A percentile compares a stretch with the other conserved stretches of the same genome.
phyloP scores from a whole-genome alignment of 2,329 filamentous ascomycete genomes.

The Ascochyta clinopodiicola region DNA sequence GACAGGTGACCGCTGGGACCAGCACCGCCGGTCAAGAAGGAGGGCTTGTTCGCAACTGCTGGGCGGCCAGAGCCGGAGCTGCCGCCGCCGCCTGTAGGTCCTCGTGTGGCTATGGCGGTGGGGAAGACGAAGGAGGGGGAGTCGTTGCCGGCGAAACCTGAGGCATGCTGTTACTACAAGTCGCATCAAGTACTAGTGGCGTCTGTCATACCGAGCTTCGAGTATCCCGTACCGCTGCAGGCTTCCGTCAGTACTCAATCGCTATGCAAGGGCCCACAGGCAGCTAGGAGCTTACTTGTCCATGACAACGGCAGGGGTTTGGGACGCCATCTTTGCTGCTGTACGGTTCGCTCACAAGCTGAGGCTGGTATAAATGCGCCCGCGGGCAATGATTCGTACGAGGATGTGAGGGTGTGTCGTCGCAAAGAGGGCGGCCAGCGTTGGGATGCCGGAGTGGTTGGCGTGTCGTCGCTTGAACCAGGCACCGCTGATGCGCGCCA shows the following conservation, averaged over 20 bases:
- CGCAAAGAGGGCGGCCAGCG: constrained; percentile 15
- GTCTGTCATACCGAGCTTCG: constrained; percentile 82
- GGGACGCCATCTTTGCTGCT: constrained; percentile 78
- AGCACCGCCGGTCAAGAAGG: constrained; percentile 89
- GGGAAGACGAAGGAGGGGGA: constrained; percentile 99
- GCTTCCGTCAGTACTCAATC: constrained; percentile 49
- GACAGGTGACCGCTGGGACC: constrained; percentile 83
- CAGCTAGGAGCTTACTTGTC: constrained; percentile 83
- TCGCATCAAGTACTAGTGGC: neutral
- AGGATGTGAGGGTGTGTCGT: constrained; percentile 30
- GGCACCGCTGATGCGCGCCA: constrained; percentile 24
- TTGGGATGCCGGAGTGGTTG: constrained; percentile 41
- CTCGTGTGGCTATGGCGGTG: constrained; percentile 96
- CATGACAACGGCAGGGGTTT: constrained; percentile 99
- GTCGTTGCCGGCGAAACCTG: constrained; percentile 98
- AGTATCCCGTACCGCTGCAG: constrained; percentile 95
- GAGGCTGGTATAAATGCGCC: constrained; percentile 33
- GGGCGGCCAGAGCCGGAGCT: constrained; percentile 87
- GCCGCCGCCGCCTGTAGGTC: constrained; percentile 70
- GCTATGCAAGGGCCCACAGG: constrained; percentile 35
- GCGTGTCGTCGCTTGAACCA: constrained; percentile 32
- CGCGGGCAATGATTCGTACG: constrained; percentile 23
- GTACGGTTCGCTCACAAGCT: constrained; percentile 30
- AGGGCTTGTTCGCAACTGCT: constrained; percentile 91
- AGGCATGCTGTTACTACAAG: constrained; percentile 44